phyloP scores from a whole-genome alignment of 805 yeast genomes.

The Ascoidea rubescens region DNA sequence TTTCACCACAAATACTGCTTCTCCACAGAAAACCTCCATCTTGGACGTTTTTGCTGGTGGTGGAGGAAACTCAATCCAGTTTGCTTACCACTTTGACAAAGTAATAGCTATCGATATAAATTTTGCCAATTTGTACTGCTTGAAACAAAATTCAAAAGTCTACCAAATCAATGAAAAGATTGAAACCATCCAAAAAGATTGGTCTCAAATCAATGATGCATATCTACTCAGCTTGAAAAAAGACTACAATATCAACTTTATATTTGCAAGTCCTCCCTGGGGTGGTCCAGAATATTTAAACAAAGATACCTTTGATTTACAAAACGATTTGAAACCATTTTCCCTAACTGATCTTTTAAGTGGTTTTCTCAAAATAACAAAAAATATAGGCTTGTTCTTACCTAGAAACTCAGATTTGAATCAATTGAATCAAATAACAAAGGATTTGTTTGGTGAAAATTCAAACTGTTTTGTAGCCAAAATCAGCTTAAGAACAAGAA shows the following conservation, averaged over 20 bases:
- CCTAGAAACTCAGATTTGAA: conserved; percentile 45
- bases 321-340: conserved; percentile 30
- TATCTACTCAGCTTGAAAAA: conserved; percentile 4
- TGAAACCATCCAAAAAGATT: conserved; percentile 34
- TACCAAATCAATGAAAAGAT: conserved; percentile 45
- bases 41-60: conserved; percentile 78
- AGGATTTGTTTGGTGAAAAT: conserved; percentile 27
- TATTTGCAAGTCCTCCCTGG: conserved; percentile 82
- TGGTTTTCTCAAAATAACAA: conserved; percentile 26
- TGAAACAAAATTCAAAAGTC: conserved; percentile 47
- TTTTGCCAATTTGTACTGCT: conserved; percentile 47
- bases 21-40: conserved; percentile 16
- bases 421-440: conserved; percentile 36
- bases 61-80: conserved; percentile 75
- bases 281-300: conserved; percentile 57
- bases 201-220: conserved; percentile 15
- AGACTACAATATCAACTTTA: conserved; percentile 25
- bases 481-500: too few relatives aligned
- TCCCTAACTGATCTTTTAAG: conserved; percentile 28
- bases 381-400: conserved; percentile 43
- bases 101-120: conserved; percentile 55
- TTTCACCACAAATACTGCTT: conserved; percentile 32
- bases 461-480: conserved; percentile 19
- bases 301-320: conserved; percentile 31
- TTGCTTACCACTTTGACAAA: conserved; percentile 41